phyloP scores from a whole-genome alignment of 129 eudicot species.

The Kitagawia praeruptora region DNA sequence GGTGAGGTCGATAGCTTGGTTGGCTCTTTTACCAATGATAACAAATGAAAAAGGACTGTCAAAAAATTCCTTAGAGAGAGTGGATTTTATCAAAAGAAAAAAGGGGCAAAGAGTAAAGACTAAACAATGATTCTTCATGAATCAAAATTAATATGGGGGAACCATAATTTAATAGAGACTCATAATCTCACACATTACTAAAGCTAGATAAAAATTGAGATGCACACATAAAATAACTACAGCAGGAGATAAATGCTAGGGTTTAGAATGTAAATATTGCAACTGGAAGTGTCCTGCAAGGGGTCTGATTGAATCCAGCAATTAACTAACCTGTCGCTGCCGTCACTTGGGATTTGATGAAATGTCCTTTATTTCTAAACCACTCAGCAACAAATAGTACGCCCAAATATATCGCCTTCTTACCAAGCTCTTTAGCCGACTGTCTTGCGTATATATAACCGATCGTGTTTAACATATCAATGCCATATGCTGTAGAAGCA shows the following conservation, averaged over 20 bases:
- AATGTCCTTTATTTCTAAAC: conserved; percentile 98
- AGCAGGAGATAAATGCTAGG: background rate
- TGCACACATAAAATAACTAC: background rate
- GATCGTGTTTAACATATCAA: conserved; percentile 90
- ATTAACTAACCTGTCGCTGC: conserved; percentile 77
- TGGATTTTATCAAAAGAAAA: background rate
- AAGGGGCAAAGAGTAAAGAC: background rate
- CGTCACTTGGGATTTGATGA: conserved; percentile 87
- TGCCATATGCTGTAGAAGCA: conserved; percentile 76
- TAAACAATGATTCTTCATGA: background rate
- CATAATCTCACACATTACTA: background rate
- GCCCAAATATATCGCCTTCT: conserved; percentile 76
- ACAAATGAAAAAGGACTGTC: background rate
- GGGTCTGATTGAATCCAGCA: background rate
- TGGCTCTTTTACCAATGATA: background rate
- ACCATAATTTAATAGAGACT: background rate
- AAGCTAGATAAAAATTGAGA: background rate
- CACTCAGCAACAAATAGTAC: conserved; percentile 97
- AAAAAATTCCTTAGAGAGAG: background rate
- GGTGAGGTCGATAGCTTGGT: background rate
- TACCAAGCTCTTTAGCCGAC: conserved; percentile 93
- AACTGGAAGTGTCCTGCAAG: background rate
- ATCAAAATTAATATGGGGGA: background rate
- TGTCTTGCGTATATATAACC: conserved; percentile 87
- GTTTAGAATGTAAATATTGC: background rate